These are phyloP conservation scores for Pseudozyma pruni DNA, from an alignment of 1,284 basidiomycete genomes.

Conservation along the genomic window DNA sequence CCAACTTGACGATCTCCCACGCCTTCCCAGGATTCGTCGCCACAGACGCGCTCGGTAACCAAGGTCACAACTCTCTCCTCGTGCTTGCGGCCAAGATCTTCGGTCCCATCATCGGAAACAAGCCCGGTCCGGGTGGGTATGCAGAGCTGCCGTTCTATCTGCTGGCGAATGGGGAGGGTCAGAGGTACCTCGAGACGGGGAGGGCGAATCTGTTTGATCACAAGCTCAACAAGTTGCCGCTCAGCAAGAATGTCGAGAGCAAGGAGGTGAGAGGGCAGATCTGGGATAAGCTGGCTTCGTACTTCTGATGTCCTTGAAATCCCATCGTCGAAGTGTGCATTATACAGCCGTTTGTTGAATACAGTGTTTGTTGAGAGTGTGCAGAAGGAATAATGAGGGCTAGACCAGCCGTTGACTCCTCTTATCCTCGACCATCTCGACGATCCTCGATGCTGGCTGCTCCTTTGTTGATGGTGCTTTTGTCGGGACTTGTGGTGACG, in stretches of 20 bases:
- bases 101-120: slow-evolving; percentile 23
- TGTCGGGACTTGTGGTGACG: not conserved
- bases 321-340: no score
- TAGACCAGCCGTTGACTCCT: slow-evolving; percentile 18
- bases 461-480: not conserved
- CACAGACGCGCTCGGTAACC: slow-evolving; percentile 62
- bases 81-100: slow-evolving; percentile 46
- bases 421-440: slow-evolving; percentile 12
- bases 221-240: slow-evolving; percentile 21
- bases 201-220: slow-evolving; percentile 40
- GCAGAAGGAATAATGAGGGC: not conserved
- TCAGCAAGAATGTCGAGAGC: slow-evolving; percentile 32
- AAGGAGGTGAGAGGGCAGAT: slow-evolving; percentile 15
- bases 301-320: no score
- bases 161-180: slow-evolving; percentile 36
- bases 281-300: slow-evolving; percentile 31
- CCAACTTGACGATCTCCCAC: slow-evolving; percentile 54
- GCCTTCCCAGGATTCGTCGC: slow-evolving; percentile 59
- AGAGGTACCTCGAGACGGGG: slow-evolving; percentile 43
- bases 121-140: slow-evolving; percentile 45
- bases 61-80: slow-evolving; percentile 61
- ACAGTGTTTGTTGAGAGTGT: no score
- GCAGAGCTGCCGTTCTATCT: slow-evolving; percentile 60
- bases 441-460: slow-evolving; percentile 6
- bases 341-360: no score